Evolutionary conservation across 2,329 filamentous ascomycete species (phyloP), one percentile per base, ranked within the genome.

Genomic region (Microdochium paspali): DNA sequence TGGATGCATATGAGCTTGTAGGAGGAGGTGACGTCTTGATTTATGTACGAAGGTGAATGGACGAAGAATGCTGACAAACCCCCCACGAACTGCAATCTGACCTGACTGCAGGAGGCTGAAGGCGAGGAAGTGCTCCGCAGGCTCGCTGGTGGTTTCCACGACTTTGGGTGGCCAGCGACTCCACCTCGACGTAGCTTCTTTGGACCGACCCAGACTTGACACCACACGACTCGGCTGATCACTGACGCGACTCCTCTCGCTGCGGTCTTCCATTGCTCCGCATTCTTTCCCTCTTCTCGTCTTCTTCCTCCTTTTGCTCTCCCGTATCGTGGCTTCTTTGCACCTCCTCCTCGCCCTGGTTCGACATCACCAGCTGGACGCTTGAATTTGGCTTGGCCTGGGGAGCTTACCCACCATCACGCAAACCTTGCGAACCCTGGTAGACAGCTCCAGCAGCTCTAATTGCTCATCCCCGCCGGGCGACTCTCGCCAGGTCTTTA

Each of bases 291-390:
- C 30, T 49, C 45, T 48, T 46, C 44, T 49, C 32, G 45, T 44
- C 30, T 44, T 47, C 44, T 47, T 47, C 46, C 45, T 47, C 32
- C 23, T 21, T 43, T 54, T 57, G 51, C 53, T 51, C 51, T 43
- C 51, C 57, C 46, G 46, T n/a, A n/a, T n/a, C n/a, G n/a, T n/a
- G n/a, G n/a, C n/a, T n/a, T n/a, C n/a, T n/a, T n/a, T n/a, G n/a
- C 26, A 49, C 51, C 21, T 47, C 51, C 49, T 49, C 53, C 51
- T 39, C 25, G 40, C 42, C 42, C 46, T 52, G 50, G 39, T 40
- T 51, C 46, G 31, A 42, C 40, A 46, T 21, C 44, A 50, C 49
- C 47, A 51, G 45, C 46, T 47, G 35, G 39, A 24, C 35, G 31
- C 32, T 39, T 42, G 24, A 40, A 50, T 46, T 52, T 47, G 31